Base-by-base conservation (phyloP, 768 basidiomycete genomes). In the Leccinellum albellum region DNA sequence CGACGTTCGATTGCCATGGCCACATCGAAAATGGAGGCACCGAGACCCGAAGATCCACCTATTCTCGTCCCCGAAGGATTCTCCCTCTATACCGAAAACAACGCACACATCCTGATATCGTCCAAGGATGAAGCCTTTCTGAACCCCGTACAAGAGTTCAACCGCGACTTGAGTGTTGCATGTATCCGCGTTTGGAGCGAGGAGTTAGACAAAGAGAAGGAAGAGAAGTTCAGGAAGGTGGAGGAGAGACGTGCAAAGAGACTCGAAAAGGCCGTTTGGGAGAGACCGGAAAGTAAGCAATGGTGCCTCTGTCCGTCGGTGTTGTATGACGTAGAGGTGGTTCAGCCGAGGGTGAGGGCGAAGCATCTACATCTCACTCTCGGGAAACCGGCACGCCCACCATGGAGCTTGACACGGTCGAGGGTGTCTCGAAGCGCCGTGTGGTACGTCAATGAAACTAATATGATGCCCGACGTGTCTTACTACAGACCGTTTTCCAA, bases 141-240 rank as follows among this genome's bases (percentile, higher is more conserved):
- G 58, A 99, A 99, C 69, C 96, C 97, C 6, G 88, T 98, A 13
- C 97, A 99, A 69, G 93, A 99, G 72, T 99, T 97, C 79, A 99
- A 99, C 74, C 82, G 97, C 37, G 97, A 99, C 74, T 72, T 92
- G 47, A 94, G 91, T 61, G 86, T 98, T 44, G 92, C 94, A 21
- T 89, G 89, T 61, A 98, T 99, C 55, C 79, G 86, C 29, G 84
- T 86, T 4, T 99, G 94, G 94, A 88, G 89, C 57, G 89, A 94
- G 65, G 77, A 85, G 54, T 52, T 82, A 40, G 82, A 88, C 67
- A 78, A 74, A 66, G 74, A 75, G 54, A 93, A 88, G 74, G 79
- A 84, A 67, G 76, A 70, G 58, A 81, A 75, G 63, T 91, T 87
- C 84, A 76, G 70, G 62, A 73, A 74, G 64, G 69, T 75, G 26